phyloP scores from a whole-genome alignment of 257 asterid species.

The Avicennia marina region DNA sequence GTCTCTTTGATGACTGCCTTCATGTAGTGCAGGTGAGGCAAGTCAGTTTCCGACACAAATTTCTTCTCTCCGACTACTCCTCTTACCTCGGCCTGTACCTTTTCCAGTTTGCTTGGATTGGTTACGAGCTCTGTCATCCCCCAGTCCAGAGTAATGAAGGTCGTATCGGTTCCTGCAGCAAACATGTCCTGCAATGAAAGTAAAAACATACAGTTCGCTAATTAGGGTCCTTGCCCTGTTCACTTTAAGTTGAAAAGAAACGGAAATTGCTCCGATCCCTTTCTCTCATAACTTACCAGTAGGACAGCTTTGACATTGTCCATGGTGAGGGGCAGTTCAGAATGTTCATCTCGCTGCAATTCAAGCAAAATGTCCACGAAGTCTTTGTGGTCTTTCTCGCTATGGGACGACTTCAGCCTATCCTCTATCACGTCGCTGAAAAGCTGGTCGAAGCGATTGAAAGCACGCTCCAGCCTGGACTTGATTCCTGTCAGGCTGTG shows the following conservation, averaged over 20 bases:
- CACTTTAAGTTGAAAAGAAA: too few relatives aligned
- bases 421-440: conserved; percentile 38
- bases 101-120: conserved; percentile 37
- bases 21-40: conserved; percentile 38
- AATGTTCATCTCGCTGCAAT: conserved; percentile 19
- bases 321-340: conserved; percentile 44
- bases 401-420: conserved; percentile 8
- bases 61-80: conserved; percentile 28
- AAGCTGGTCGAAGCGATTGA: conserved; percentile 34
- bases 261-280: too few relatives aligned
- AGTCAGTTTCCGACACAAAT: conserved; percentile 34
- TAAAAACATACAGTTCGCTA: background rate
- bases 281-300: conserved; percentile 26
- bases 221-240: too few relatives aligned
- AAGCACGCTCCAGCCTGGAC: conserved; percentile 35
- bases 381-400: conserved; percentile 26
- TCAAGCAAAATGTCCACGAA: conserved; percentile 56
- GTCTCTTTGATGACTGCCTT: conserved; percentile 49
- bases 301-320: conserved; percentile 65
- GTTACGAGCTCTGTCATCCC: conserved; percentile 52
- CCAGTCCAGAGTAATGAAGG: conserved; percentile 54
- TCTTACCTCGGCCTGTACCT: conserved; percentile 45
- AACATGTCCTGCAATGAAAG: conserved; percentile 49
- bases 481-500: conserved; percentile 40
- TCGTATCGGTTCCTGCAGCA: conserved; percentile 70